Conservation (phyloP, 1,284 basidiomycete species). For the Amylostereum areolatum region DNA sequence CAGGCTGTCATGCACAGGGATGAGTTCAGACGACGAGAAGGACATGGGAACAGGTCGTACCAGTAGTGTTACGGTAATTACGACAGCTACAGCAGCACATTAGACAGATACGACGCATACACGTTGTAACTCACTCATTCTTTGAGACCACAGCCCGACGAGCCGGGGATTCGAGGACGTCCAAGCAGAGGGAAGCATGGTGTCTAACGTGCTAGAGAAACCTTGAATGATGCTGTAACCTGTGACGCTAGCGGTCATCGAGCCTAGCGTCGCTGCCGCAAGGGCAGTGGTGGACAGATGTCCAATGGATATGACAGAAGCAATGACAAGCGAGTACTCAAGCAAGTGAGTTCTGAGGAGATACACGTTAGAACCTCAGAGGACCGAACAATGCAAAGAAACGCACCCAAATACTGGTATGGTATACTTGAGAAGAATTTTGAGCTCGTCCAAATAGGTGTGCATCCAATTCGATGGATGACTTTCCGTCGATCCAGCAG, state of each 20-base stretch:
- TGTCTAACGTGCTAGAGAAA: constrained; percentile 81
- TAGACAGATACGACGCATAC: neutral
- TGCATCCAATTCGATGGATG: constrained; percentile 18
- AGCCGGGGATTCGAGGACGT: constrained; percentile 77
- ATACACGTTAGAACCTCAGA: neutral
- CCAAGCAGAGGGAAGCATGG: constrained; percentile 88
- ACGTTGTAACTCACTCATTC: constrained; percentile 58
- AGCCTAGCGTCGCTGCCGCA: constrained; percentile 80
- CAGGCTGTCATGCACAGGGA: constrained; percentile 41
- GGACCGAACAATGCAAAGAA: too few relatives aligned
- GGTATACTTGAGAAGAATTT: constrained; percentile 58
- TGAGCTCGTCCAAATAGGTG: constrained; percentile 48
- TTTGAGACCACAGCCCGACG: constrained; percentile 87
- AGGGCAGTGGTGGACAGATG: constrained; percentile 81
- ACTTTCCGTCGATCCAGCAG: constrained; percentile 22
- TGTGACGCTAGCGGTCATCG: constrained; percentile 80
- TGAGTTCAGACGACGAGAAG: neutral
- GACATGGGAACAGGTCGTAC: constrained; percentile 30
- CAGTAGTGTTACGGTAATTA: constrained; percentile 54
- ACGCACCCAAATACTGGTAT: constrained; percentile 61
- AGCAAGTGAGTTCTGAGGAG: constrained; percentile 61
- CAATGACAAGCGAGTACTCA: constrained; percentile 71
- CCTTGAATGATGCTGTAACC: constrained; percentile 79
- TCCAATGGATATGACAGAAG: constrained; percentile 77
- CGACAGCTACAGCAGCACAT: constrained; percentile 41